Evolutionary conservation across 495 filamentous ascomycete genomes (phyloP).

Genomic region (Annulohypoxylon maeteangense): DNA sequence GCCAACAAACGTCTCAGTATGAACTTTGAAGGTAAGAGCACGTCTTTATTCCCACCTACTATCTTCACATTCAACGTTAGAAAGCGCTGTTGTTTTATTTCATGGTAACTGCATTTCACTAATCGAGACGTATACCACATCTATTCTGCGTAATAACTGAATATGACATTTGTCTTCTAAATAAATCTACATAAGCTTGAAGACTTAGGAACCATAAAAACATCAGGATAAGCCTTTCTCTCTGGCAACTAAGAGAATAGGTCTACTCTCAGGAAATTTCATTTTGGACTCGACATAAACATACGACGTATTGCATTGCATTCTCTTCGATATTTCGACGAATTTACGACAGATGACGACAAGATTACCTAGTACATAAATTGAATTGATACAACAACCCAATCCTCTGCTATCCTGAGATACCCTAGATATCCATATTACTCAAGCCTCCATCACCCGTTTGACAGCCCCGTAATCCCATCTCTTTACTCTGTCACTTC

Average conservation of each 20-base stretch:
- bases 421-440: neutral
- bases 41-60: neutral
- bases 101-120: conserved; percentile 19
- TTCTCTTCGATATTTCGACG: neutral
- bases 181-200: neutral
- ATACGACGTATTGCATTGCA: neutral
- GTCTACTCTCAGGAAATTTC: neutral
- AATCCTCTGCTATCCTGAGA: neutral
- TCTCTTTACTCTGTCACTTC: neutral
- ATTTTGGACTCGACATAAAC: neutral
- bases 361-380: neutral
- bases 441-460: neutral
- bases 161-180: neutral
- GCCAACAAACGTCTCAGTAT: neutral
- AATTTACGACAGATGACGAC: neutral
- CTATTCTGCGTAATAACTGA: neutral
- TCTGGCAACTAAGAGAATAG: neutral
- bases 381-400: neutral
- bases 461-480: neutral
- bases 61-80: neutral
- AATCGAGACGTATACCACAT: too few species aligned
- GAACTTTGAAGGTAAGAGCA: neutral
- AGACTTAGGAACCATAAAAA: neutral
- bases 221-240: neutral
- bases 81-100: neutral